These are phyloP conservation scores for Prunus mongolica DNA, from an alignment of 306 rosid genomes.

Conservation along the genomic window DNA sequence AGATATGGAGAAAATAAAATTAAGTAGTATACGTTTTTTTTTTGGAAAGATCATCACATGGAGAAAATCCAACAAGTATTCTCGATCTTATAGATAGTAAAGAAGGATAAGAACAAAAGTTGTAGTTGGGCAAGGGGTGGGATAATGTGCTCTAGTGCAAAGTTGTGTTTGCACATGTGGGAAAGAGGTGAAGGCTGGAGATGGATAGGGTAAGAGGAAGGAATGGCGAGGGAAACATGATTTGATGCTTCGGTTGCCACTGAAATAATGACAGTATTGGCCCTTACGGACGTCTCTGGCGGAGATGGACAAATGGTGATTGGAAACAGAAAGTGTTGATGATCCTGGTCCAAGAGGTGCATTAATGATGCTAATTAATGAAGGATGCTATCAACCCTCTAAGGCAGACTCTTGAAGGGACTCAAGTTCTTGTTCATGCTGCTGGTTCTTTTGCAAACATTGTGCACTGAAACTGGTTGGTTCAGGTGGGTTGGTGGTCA, in stretches of 20 bases:
- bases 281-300: conserved; percentile 62
- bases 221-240: conserved; percentile 72
- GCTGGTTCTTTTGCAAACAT: conserved; percentile 82
- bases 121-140: neutral
- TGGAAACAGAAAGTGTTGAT: conserved; percentile 72
- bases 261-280: conserved; percentile 92
- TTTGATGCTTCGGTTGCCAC: conserved; percentile 89
- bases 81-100: neutral
- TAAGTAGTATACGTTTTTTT: neutral
- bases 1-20: neutral
- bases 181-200: neutral
- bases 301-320: conserved; percentile 81
- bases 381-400: conserved; percentile 89
- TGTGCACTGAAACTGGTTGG: conserved; percentile 78
- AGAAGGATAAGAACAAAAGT: neutral
- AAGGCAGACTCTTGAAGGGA: conserved; percentile 90
- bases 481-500: conserved; percentile 72
- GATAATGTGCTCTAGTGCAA: neutral
- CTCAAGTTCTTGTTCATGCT: conserved; percentile 89
- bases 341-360: conserved; percentile 91
- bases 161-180: neutral
- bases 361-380: conserved; percentile 77
- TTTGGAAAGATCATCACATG: neutral
- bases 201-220: conserved; percentile 44
- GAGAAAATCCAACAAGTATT: neutral